Conservation (phyloP, 2,329 filamentous ascomycete genomes). For the Endocalyx cinctus region DNA sequence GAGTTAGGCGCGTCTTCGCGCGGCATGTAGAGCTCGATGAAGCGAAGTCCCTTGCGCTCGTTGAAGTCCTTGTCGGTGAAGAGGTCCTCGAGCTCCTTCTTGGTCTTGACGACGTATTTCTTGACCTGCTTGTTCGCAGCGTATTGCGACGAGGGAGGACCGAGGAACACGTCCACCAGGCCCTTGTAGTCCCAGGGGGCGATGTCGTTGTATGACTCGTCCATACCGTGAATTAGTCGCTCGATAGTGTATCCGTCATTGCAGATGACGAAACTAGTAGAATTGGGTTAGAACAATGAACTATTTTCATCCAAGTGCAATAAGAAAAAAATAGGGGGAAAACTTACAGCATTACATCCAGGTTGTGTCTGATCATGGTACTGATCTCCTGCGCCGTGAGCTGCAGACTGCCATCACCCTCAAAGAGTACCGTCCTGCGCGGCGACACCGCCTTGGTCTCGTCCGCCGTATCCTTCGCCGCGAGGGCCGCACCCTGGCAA, state of each 20-base stretch:
- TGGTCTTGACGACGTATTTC: slow-evolving; percentile 65
- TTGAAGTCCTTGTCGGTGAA: slow-evolving; percentile 62
- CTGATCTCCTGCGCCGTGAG: slow-evolving; percentile 79
- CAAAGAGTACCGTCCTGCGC: slow-evolving; percentile 73
- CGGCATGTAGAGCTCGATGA: slow-evolving; percentile 80
- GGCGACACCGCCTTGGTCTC: slow-evolving; percentile 24
- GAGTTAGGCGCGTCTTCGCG: slow-evolving; percentile 71
- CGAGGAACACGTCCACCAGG: slow-evolving; percentile 64
- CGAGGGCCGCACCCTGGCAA: slow-evolving; percentile 64
- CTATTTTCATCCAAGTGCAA: too few species aligned
- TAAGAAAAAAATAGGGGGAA: background rate
- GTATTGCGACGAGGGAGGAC: too few species aligned
- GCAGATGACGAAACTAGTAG: slow-evolving; percentile 69
- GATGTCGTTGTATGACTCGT: slow-evolving; percentile 78
- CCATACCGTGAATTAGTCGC: slow-evolving; percentile 79
- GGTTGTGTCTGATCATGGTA: slow-evolving; percentile 72
- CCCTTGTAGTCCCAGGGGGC: slow-evolving; percentile 68
- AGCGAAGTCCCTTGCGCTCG: slow-evolving; percentile 51
- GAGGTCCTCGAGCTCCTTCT: slow-evolving; percentile 61
- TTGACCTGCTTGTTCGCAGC: slow-evolving; percentile 47
- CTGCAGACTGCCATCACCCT: slow-evolving; percentile 86
- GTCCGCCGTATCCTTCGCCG: slow-evolving; percentile 58
- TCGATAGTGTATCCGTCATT: slow-evolving; percentile 90
- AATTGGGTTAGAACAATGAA: slow-evolving; percentile 19
- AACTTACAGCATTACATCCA: slow-evolving; percentile 71